These are phyloP conservation scores for Chaetomium sp. DNA, from an alignment of 2,329 filamentous ascomycete species.

Conservation along the genomic window DNA sequence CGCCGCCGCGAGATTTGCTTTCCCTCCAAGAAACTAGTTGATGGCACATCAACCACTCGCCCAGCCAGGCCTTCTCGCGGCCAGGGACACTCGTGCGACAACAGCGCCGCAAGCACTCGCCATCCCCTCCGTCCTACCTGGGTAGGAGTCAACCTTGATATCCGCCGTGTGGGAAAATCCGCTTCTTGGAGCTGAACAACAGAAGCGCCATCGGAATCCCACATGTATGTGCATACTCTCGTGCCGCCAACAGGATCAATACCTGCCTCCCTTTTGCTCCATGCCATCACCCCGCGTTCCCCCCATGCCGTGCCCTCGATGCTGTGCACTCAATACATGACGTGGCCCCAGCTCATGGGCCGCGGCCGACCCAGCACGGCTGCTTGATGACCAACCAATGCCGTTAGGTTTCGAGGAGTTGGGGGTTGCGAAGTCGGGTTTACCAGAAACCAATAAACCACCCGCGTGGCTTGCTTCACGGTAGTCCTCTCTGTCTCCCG, in stretches of 20 bases:
- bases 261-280: not conserved
- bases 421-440: not conserved
- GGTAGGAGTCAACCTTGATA: not conserved
- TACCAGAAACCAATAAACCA: constrained; percentile 1
- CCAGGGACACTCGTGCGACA: constrained; percentile 6
- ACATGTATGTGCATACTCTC: constrained; percentile 6
- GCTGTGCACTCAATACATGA: constrained; percentile 20
- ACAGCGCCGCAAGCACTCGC: not conserved
- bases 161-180: not conserved
- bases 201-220: constrained; percentile 3
- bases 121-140: not conserved
- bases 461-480: not conserved
- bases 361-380: not conserved
- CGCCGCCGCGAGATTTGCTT: not conserved
- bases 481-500: not conserved
- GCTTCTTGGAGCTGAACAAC: not conserved
- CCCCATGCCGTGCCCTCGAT: not conserved
- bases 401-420: not conserved
- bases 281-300: not conserved
- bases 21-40: not conserved
- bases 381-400: not conserved
- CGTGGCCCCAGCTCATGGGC: constrained; percentile 19
- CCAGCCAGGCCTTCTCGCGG: not conserved
- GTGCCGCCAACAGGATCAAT: constrained; percentile 11
- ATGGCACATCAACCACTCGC: not conserved